Conservation (phyloP, 495 filamentous ascomycete species). For the Penicillium subrubescens region DNA sequence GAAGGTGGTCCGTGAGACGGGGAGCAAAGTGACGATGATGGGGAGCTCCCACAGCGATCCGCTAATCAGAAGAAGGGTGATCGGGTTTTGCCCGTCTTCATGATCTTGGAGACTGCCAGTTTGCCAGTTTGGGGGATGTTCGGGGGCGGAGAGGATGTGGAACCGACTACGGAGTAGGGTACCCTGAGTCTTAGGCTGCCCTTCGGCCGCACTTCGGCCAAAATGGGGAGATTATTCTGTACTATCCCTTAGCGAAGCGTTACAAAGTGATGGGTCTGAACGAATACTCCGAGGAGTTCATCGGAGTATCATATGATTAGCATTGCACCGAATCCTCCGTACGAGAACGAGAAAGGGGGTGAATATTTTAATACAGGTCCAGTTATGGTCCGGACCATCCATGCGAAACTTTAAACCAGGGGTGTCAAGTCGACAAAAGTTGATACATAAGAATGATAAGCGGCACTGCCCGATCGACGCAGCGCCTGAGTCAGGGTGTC, state of each 20-base stretch:
- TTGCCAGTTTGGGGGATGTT: neutral
- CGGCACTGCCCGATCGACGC: neutral
- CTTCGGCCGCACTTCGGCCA: no score
- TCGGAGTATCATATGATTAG: neutral
- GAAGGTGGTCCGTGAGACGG: neutral
- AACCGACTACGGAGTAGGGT: neutral
- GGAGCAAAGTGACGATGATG: neutral
- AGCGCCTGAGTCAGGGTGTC: neutral
- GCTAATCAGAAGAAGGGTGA: neutral
- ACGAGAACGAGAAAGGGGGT: neutral
- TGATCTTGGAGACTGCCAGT: neutral
- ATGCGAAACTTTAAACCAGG: neutral
- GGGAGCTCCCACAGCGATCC: neutral
- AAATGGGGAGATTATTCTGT: no score
- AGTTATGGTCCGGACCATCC: neutral
- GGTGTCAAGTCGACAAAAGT: neutral
- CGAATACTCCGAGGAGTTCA: no score
- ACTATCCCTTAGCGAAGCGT: no score
- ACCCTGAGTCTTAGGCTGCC: no score
- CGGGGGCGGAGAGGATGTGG: neutral
- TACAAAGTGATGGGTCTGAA: no score
- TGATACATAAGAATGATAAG: neutral
- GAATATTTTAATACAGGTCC: neutral
- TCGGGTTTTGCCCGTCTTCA: neutral
- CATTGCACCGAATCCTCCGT: neutral